Evolutionary conservation across 2,329 filamentous ascomycete genomes (phyloP).

Genomic region (Colletotrichum euphorbiae): DNA sequence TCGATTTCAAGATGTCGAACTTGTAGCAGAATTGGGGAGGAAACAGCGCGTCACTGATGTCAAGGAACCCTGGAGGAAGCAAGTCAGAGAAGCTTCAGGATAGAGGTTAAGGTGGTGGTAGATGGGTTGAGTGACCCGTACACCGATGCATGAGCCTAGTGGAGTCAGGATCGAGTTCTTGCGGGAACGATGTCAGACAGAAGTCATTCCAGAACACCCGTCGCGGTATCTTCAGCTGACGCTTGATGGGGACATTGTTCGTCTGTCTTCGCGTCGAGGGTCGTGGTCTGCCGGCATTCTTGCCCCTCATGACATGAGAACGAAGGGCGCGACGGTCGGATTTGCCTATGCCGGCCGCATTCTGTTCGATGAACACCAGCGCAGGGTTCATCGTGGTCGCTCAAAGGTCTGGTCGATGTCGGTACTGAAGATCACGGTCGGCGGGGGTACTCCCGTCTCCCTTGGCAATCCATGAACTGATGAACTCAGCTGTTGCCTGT

Average conservation of each 20-base stretch:
- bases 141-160: slow-evolving; percentile 21
- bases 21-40: slow-evolving; percentile 8
- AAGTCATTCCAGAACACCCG: slow-evolving; percentile 25
- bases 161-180: slow-evolving; percentile 11
- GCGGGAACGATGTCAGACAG: slow-evolving; percentile 16
- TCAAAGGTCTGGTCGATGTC: slow-evolving; percentile 3
- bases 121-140: not conserved
- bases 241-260: slow-evolving; percentile 1
- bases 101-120: not conserved
- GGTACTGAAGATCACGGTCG: not conserved
- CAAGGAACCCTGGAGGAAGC: not conserved
- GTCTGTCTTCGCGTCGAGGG: slow-evolving; percentile 8
- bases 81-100: not conserved
- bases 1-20: not conserved
- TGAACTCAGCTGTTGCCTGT: not conserved
- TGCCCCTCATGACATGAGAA: slow-evolving; percentile 25
- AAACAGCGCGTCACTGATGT: slow-evolving; percentile 13
- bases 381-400: not conserved
- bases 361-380: slow-evolving; percentile 15
- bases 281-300: slow-evolving; percentile 26
- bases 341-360: slow-evolving; percentile 15
- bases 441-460: slow-evolving; percentile 2
- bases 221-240: slow-evolving; percentile 25
- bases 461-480: not conserved
- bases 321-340: slow-evolving; percentile 17